A percentile compares a stretch with the other conserved stretches of the same genome.
Evolutionary conservation across 2,329 filamentous ascomycete species (phyloP).

Genomic region (Cladosporium colombiae): DNA sequence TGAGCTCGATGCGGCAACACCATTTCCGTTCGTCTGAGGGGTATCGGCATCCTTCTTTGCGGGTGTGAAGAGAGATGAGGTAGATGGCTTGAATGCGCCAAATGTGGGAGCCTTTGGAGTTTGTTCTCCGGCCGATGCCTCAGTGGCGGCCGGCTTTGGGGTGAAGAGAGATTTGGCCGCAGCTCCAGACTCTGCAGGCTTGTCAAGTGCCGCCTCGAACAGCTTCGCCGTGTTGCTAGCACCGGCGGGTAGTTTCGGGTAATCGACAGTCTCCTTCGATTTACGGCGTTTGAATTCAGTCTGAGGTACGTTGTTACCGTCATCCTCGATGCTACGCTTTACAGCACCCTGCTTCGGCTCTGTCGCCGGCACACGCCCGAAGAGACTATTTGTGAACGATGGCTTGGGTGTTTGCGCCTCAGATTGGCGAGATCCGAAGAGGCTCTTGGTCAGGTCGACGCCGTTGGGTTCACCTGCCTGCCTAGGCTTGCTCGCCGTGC

Average conservation of each 20-base stretch:
- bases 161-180: conserved; percentile 25
- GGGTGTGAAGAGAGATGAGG: conserved; percentile 15
- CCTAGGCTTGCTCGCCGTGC: conserved; percentile 5
- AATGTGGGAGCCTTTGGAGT: conserved; percentile 19
- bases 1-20: neutral
- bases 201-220: conserved; percentile 35
- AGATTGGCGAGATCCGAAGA: conserved; percentile 16
- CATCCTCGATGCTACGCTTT: conserved; percentile 30
- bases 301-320: conserved; percentile 24
- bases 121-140: conserved; percentile 2
- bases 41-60: conserved; percentile 15
- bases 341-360: conserved; percentile 26
- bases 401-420: conserved; percentile 26
- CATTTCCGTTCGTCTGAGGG: neutral
- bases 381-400: conserved; percentile 23
- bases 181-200: conserved; percentile 23
- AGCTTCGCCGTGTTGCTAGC: conserved; percentile 36
- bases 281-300: conserved; percentile 36
- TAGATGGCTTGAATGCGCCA: conserved; percentile 20
- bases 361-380: conserved; percentile 29
- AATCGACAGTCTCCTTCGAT: conserved; percentile 30
- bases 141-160: conserved; percentile 15
- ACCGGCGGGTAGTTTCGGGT: conserved; percentile 34
- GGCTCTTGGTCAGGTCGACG: conserved; percentile 20
- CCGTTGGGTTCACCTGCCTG: conserved; percentile 8